Evolutionary conservation across 257 asterid genomes (phyloP).

Genomic region (Nicotiana tomentosiformis): DNA sequence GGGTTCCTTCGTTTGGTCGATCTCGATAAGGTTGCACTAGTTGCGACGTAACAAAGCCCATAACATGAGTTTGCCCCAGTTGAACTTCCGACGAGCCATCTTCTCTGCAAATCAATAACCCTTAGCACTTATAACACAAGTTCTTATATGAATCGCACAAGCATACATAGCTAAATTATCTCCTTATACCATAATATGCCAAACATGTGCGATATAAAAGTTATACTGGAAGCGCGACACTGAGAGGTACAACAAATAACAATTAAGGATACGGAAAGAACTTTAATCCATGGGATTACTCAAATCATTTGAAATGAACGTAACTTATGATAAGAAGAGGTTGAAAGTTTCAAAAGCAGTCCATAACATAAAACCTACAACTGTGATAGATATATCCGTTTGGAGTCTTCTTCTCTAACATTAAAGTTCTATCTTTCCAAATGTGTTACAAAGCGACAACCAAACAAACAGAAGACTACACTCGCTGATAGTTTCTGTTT

Average conservation of each 20-base stretch:
- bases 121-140: background rate
- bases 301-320: background rate
- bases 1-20: slow-evolving; percentile 85
- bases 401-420: background rate
- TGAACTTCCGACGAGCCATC: slow-evolving; percentile 97
- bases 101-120: slow-evolving; percentile 50
- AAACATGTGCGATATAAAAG: background rate
- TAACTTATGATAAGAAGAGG: background rate
- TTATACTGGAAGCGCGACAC: background rate
- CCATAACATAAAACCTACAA: background rate
- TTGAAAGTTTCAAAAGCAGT: background rate
- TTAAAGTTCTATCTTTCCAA: background rate
- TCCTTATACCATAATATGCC: background rate
- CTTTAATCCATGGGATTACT: background rate
- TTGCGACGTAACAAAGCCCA: slow-evolving; percentile 80
- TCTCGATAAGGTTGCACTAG: slow-evolving; percentile 90
- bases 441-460: background rate
- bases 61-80: slow-evolving; percentile 82
- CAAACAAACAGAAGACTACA: background rate
- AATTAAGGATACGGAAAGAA: background rate
- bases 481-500: background rate
- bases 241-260: background rate
- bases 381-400: background rate
- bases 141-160: background rate
- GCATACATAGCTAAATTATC: background rate